A percentile compares a stretch with the other conserved stretches of the same genome.
These are phyloP conservation scores for Metarhizium humberi DNA, from an alignment of 2,329 filamentous ascomycete species.

Conservation along the genomic window DNA sequence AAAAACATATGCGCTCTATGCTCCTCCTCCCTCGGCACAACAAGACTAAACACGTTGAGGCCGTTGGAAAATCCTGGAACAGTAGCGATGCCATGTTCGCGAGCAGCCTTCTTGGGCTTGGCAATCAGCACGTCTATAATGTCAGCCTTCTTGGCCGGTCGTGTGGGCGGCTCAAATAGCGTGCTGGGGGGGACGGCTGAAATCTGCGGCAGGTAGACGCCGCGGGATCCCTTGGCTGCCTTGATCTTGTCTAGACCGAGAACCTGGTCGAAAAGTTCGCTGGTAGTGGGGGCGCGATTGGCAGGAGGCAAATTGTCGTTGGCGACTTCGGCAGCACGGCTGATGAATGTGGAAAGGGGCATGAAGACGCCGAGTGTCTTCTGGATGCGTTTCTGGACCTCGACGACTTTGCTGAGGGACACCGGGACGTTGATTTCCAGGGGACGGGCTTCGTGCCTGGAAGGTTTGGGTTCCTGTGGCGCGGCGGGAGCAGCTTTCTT, in stretches of 20 bases:
- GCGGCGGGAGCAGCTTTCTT: conserved; percentile 33
- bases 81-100: conserved; percentile 18
- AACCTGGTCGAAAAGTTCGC: conserved; percentile 84
- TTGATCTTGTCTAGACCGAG: conserved; percentile 54
- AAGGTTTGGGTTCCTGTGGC: conserved; percentile 26
- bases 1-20: conserved; percentile 73
- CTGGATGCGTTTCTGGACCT: conserved; percentile 73
- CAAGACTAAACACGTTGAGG: conserved; percentile 73
- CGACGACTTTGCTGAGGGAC: conserved; percentile 68
- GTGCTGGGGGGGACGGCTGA: conserved; percentile 41
- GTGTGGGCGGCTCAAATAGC: conserved; percentile 22
- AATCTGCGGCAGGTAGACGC: conserved; percentile 67
- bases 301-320: conserved; percentile 76
- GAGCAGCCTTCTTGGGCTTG: conserved; percentile 14
- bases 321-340: conserved; percentile 74
- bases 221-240: conserved; percentile 41
- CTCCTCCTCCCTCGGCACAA: conserved; percentile 71
- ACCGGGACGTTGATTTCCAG: conserved; percentile 63
- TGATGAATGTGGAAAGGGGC: conserved; percentile 79
- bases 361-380: conserved; percentile 69
- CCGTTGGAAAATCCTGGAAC: conserved; percentile 42
- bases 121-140: conserved; percentile 69
- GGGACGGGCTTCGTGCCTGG: conserved; percentile 35
- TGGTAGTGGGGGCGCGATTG: conserved; percentile 51
- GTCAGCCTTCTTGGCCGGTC: conserved; percentile 40